Evolutionary conservation across 371 early-diverging fungal species (phyloP).

Genomic region (Quaeritorhiza haematococci): DNA sequence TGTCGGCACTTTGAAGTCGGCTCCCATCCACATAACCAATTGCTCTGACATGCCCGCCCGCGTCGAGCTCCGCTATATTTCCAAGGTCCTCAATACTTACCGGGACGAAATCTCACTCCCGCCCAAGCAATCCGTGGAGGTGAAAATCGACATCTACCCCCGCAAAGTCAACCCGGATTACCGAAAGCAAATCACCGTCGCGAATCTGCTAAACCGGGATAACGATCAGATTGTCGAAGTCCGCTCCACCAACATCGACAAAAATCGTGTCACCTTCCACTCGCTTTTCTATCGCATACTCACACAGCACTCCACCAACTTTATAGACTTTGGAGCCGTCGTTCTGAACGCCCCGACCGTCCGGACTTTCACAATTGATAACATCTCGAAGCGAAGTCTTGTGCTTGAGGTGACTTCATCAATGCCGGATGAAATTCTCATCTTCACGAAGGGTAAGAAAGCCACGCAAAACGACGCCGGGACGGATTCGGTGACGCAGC

Average conservation of each 20-base stretch:
- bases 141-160: slow-evolving; percentile 92
- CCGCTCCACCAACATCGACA: slow-evolving; percentile 89
- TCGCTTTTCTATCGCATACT: slow-evolving; percentile 91
- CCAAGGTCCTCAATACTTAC: slow-evolving; percentile 72
- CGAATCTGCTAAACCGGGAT: slow-evolving; percentile 81
- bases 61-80: slow-evolving; percentile 76
- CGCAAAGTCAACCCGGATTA: slow-evolving; percentile 97
- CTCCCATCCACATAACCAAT: slow-evolving; percentile 78
- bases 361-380: slow-evolving; percentile 79
- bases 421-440: slow-evolving; percentile 60
- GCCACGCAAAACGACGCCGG: neutral
- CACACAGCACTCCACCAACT: slow-evolving; percentile 82
- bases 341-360: slow-evolving; percentile 77
- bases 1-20: slow-evolving; percentile 85
- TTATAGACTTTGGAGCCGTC: slow-evolving; percentile 84
- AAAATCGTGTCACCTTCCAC: slow-evolving; percentile 92
- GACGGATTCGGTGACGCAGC: neutral
- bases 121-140: slow-evolving; percentile 73
- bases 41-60: slow-evolving; percentile 80
- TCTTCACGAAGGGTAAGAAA: slow-evolving; percentile 36
- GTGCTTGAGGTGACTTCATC: slow-evolving; percentile 51
- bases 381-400: slow-evolving; percentile 54
- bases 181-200: slow-evolving; percentile 90
- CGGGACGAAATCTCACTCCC: slow-evolving; percentile 77
- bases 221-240: slow-evolving; percentile 91